A percentile compares a stretch with the other conserved stretches of the same genome.
Conservation (phyloP, 2,329 filamentous ascomycete species). For the Bipolaris gigantea region DNA sequence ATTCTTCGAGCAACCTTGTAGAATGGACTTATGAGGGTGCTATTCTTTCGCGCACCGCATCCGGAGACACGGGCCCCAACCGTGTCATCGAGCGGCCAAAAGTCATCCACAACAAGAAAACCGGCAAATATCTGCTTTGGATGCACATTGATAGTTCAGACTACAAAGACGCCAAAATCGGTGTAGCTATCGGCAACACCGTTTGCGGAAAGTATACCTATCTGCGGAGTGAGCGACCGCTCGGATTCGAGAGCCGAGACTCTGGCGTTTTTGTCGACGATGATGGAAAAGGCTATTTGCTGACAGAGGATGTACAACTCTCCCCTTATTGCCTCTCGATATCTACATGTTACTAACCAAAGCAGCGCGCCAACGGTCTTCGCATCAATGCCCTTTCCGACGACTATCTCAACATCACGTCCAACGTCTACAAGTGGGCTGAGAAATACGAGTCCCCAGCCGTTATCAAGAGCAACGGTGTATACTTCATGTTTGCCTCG, state of each 20-base stretch:
- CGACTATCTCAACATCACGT: constrained; percentile 58
- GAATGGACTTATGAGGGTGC: constrained; percentile 66
- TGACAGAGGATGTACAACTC: constrained; percentile 62
- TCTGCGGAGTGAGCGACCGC: constrained; percentile 50
- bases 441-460: constrained; percentile 65
- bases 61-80: constrained; percentile 62
- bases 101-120: constrained; percentile 67
- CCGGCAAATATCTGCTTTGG: constrained; percentile 67
- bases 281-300: constrained; percentile 61
- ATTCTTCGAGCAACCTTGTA: constrained; percentile 64
- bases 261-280: constrained; percentile 65
- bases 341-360: constrained; percentile 2
- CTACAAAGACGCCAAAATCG: constrained; percentile 66
- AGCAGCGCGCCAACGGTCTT: constrained; percentile 58
- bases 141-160: constrained; percentile 66
- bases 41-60: constrained; percentile 57
- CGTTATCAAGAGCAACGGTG: constrained; percentile 60
- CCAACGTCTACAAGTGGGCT: constrained; percentile 56
- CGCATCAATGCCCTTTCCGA: constrained; percentile 60
- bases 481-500: constrained; percentile 68
- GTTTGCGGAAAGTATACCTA: constrained; percentile 65
- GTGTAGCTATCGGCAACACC: constrained; percentile 61
- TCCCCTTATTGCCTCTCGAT: neutral
- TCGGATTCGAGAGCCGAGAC: constrained; percentile 58
- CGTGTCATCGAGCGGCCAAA: constrained; percentile 69